Percentiles rank a stretch among this genome's conserved stretches.
phyloP scores from a whole-genome alignment of 164 flowering plant species.

The Vitis rupestris region DNA sequence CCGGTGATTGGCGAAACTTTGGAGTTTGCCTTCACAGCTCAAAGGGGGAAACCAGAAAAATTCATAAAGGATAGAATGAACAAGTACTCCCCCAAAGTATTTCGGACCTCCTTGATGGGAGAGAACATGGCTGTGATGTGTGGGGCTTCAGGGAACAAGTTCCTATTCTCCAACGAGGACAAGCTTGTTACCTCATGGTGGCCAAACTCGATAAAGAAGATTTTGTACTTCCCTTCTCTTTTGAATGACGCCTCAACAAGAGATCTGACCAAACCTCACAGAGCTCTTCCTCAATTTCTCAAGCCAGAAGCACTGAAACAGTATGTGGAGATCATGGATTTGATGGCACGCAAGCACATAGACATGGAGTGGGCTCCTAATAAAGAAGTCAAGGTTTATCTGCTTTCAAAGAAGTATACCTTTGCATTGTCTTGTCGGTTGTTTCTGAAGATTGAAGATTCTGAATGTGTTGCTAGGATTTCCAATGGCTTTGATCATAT shows the following conservation, averaged over 20 bases:
- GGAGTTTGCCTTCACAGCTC: no score
- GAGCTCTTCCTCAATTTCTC: background rate
- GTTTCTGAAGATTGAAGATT: conserved; percentile 16
- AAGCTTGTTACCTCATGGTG: background rate
- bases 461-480: background rate
- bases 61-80: conserved; percentile 5
- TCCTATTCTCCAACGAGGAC: no score
- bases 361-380: no score
- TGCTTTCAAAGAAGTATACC: conserved; percentile 13
- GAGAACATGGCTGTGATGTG: no score
- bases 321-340: conserved; percentile 11
- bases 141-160: no score
- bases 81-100: conserved; percentile 2
- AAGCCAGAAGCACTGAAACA: conserved; percentile 10
- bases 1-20: no score
- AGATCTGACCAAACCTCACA: background rate
- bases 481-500: background rate
- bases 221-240: background rate
- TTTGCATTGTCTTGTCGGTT: conserved; percentile 28
- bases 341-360: conserved; percentile 1
- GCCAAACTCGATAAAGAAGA: background rate
- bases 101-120: conserved; percentile 3
- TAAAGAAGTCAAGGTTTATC: background rate
- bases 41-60: background rate
- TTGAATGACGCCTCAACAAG: background rate